These are phyloP conservation scores for Colletotrichum karsti DNA, from an alignment of 2,329 filamentous ascomycete genomes.

Conservation along the genomic window DNA sequence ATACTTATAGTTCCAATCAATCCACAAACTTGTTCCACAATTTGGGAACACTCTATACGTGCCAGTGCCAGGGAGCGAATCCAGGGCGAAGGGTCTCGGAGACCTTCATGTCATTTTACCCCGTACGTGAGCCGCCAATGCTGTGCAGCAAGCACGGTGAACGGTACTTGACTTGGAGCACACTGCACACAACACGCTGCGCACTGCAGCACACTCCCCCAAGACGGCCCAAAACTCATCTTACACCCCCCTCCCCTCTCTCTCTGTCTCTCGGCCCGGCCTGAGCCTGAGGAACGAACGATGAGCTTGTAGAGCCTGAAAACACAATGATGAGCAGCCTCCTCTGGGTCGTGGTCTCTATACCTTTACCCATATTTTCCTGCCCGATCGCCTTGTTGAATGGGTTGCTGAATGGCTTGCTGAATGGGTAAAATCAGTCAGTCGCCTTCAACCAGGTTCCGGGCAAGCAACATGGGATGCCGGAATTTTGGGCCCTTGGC, in stretches of 20 bases:
- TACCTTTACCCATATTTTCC: not conserved
- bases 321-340: no score
- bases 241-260: slow-evolving; percentile 10
- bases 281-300: not conserved
- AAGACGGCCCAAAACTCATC: not conserved
- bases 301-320: not conserved
- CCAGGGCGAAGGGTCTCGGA: not conserved
- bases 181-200: not conserved
- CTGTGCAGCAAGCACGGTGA: not conserved
- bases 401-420: not conserved
- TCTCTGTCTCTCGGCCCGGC: not conserved
- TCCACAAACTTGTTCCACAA: no score
- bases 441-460: not conserved
- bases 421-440: not conserved
- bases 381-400: slow-evolving; percentile 11
- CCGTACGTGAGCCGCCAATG: not conserved
- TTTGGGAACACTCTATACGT: no score
- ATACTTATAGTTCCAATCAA: no score
- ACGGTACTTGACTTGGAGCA: not conserved
- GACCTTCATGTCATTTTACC: not conserved
- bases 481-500: not conserved
- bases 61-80: not conserved
- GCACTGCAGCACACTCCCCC: slow-evolving; percentile 14
- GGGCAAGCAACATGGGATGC: slow-evolving; percentile 6
- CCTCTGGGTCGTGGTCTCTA: not conserved